phyloP scores from a whole-genome alignment of 345 rosid species.

The Arabidopsis thaliana region TAIR10.1 NC_003070.9:23461001-23461500 shows the following conservation, averaged over 20 bases:
- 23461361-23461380: conserved; percentile 26
- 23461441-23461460: conserved; percentile 21
- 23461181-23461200: not conserved
- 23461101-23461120: no score
- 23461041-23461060: no score
- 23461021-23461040: no score
- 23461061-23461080: no score
- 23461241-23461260: conserved; percentile 1
- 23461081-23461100: no score
- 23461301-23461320: conserved; percentile 12
- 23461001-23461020: not conserved
- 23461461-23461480: conserved; percentile 1
- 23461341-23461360: conserved; percentile 28
- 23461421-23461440: conserved; percentile 7
- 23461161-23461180: not conserved
- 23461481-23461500: not conserved
- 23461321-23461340: not conserved
- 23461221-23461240: not conserved
- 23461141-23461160: not conserved
- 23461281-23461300: conserved; percentile 11
- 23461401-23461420: conserved; percentile 19
- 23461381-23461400: conserved; percentile 28
- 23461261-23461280: conserved; percentile 16
- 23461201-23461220: not conserved
- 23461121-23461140: not conserved